These are phyloP conservation scores for Chiua sp. DNA, from an alignment of 1,284 basidiomycete genomes.

Conservation along the genomic window DNA sequence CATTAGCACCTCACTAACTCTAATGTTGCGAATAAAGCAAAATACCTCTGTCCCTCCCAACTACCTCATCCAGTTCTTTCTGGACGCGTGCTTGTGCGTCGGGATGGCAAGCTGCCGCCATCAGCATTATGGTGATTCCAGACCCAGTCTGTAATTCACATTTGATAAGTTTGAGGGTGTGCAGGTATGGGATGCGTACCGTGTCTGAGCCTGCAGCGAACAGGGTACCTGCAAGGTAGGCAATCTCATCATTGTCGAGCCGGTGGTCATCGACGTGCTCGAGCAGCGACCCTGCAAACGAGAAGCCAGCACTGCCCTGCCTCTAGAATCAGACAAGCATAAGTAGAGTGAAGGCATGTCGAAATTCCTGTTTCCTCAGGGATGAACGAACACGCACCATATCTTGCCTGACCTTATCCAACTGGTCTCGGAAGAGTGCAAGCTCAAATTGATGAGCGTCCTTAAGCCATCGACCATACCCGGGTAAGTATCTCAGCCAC, in stretches of 20 bases:
- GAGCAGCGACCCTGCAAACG: slow-evolving; percentile 13
- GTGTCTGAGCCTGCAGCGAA: no score
- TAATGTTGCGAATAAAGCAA: no score
- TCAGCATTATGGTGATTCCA: no score
- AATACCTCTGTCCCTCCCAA: no score
- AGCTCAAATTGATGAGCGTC: slow-evolving; percentile 60
- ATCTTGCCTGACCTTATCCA: slow-evolving; percentile 13
- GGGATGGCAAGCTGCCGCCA: no score
- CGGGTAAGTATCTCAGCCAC: slow-evolving; percentile 46
- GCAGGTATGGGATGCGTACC: no score
- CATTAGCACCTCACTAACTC: no score
- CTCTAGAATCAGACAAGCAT: background rate
- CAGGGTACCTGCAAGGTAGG: slow-evolving; percentile 13
- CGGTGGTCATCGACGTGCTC: slow-evolving; percentile 12
- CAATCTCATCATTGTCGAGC: slow-evolving; percentile 19
- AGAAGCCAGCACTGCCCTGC: background rate
- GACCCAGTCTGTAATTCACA: no score
- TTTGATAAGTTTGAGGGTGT: no score
- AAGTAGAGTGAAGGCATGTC: background rate
- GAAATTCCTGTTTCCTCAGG: background rate
- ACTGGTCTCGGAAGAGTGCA: slow-evolving; percentile 17
- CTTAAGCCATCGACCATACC: slow-evolving; percentile 10
- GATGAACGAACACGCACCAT: slow-evolving; percentile 2
- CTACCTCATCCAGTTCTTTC: no score
- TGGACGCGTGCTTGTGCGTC: no score